These are phyloP conservation scores for Huntiella abstrusa DNA, from an alignment of 2,329 filamentous ascomycete species.

Conservation along the genomic window DNA sequence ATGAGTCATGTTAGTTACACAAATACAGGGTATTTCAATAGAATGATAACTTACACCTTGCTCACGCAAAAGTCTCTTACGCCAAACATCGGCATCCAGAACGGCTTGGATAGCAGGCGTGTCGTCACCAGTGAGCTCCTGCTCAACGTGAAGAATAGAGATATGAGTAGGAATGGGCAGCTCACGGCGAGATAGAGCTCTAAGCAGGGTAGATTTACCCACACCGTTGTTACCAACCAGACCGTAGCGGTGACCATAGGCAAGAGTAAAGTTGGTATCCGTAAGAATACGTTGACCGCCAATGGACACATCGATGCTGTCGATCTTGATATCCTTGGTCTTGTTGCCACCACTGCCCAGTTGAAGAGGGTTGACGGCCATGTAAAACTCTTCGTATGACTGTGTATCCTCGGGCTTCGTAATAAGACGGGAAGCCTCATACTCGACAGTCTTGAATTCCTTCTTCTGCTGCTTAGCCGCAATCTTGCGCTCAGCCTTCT, in stretches of 20 bases:
- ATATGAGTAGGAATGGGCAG: slow-evolving; percentile 91
- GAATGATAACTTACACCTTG: slow-evolving; percentile 44
- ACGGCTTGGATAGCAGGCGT: slow-evolving; percentile 90
- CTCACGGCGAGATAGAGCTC: slow-evolving; percentile 82
- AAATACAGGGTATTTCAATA: neutral
- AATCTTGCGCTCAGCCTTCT: slow-evolving; percentile 96
- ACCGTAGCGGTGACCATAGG: slow-evolving; percentile 88
- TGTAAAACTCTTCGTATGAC: slow-evolving; percentile 98
- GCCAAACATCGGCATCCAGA: slow-evolving; percentile 93
- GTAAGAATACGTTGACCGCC: slow-evolving; percentile 73
- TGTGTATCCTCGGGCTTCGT: slow-evolving; percentile 65
- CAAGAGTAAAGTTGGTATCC: slow-evolving; percentile 75
- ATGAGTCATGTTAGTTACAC: neutral
- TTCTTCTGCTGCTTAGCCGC: slow-evolving; percentile 98
- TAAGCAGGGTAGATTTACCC: slow-evolving; percentile 84
- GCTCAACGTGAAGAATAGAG: slow-evolving; percentile 95
- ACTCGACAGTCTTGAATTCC: slow-evolving; percentile 93
- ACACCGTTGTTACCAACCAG: slow-evolving; percentile 99
- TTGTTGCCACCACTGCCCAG: slow-evolving; percentile 59
- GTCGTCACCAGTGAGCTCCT: slow-evolving; percentile 92
- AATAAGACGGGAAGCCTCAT: slow-evolving; percentile 81
- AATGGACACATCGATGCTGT: slow-evolving; percentile 89
- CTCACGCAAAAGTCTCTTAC: slow-evolving; percentile 80
- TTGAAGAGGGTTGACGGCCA: slow-evolving; percentile 95
- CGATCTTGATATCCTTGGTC: slow-evolving; percentile 98